phyloP scores from a whole-genome alignment of 2,329 filamentous ascomycete species.

The Hypoxylon sp. region DNA sequence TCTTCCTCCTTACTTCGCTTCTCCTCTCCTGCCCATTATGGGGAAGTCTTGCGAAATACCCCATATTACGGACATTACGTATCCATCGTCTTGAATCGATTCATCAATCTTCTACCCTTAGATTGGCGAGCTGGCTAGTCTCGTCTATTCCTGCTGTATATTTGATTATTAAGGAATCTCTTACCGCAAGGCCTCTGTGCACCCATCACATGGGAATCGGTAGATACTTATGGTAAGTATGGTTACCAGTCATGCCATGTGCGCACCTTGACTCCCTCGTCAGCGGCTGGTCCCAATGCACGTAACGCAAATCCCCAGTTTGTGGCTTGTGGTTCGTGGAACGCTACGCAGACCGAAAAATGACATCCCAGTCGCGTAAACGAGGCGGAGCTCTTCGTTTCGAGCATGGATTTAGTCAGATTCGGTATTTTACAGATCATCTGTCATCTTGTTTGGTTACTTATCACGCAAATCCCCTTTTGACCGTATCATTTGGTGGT shows the following conservation, averaged over 20 bases:
- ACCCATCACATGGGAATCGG: conserved; percentile 2
- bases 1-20: conserved; percentile 24
- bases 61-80: conserved; percentile 1
- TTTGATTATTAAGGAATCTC: background rate
- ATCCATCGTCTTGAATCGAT: background rate
- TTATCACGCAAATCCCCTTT: background rate
- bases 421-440: background rate
- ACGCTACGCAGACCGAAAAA: conserved; percentile 24
- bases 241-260: background rate
- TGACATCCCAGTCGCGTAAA: conserved; percentile 21
- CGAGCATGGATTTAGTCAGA: conserved; percentile 22
- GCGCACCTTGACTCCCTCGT: conserved; percentile 1
- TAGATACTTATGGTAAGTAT: no score
- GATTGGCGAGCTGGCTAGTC: background rate
- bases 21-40: conserved; percentile 7
- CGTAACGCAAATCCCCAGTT: conserved; percentile 32
- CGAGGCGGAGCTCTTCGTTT: conserved; percentile 39
- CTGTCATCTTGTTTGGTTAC: background rate
- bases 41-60: conserved; percentile 4
- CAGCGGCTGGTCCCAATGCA: conserved; percentile 27
- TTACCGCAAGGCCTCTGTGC: background rate
- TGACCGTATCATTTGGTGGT: conserved; percentile 9
- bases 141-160: conserved; percentile 1
- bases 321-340: conserved; percentile 23
- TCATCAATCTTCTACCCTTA: background rate